These are phyloP conservation scores for Termitomyces eurrhizus DNA, from an alignment of 768 basidiomycete species.

Conservation along the genomic window DNA sequence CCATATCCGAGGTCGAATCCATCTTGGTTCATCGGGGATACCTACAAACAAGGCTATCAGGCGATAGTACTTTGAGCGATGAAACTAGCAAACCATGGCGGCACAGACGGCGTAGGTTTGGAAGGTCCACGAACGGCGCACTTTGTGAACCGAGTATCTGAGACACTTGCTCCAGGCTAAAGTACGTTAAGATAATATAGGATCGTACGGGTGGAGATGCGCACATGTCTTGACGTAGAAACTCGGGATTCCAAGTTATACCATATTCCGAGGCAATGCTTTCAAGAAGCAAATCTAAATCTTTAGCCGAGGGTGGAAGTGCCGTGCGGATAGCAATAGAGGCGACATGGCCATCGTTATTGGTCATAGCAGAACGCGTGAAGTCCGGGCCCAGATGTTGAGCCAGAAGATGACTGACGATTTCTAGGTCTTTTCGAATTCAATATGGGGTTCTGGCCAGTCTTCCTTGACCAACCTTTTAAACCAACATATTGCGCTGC, in stretches of 20 bases:
- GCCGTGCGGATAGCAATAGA: constrained; percentile 48
- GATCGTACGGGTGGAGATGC: constrained; percentile 17
- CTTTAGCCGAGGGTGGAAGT: constrained; percentile 50
- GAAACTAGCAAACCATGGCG: constrained; percentile 47
- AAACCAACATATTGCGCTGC: constrained; percentile 52
- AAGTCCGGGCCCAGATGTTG: constrained; percentile 58
- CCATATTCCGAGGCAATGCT: constrained; percentile 49
- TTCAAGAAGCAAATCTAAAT: constrained; percentile 53
- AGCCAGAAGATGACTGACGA: constrained; percentile 50
- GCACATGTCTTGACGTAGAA: constrained; percentile 59
- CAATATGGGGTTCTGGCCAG: background rate
- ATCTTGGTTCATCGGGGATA: constrained; percentile 68
- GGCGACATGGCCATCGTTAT: constrained; percentile 53
- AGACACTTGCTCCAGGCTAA: constrained; percentile 52
- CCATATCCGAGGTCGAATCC: constrained; percentile 77
- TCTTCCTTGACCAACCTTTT: constrained; percentile 41
- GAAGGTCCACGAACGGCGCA: constrained; percentile 51
- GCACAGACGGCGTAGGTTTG: constrained; percentile 53
- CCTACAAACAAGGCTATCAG: constrained; percentile 36
- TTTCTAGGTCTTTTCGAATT: constrained; percentile 46
- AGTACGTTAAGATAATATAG: constrained; percentile 7
- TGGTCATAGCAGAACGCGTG: constrained; percentile 44
- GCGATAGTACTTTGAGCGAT: background rate
- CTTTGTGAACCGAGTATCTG: constrained; percentile 54
- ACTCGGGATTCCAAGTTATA: constrained; percentile 61